These are phyloP conservation scores for Fulvia fulva DNA, from an alignment of 2,329 filamentous ascomycete species.

Conservation along the genomic window DNA sequence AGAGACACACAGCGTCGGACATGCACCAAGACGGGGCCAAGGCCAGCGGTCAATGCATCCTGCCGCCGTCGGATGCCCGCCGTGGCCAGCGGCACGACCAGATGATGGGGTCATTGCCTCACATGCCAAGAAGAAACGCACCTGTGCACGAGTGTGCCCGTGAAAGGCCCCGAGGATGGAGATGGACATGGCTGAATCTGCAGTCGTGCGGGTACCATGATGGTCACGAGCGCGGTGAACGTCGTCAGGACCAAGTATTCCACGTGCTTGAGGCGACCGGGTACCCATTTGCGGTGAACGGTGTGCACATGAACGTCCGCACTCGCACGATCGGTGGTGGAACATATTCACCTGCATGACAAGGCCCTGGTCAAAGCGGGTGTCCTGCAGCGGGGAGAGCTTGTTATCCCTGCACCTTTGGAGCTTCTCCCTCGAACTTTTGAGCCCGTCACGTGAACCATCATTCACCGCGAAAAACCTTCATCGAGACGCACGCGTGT, in stretches of 20 bases:
- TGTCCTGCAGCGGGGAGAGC: background rate
- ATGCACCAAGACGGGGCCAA: background rate
- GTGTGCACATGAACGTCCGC: background rate
- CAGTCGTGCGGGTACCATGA: background rate
- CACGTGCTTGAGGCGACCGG: background rate
- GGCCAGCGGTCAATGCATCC: background rate
- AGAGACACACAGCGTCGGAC: background rate
- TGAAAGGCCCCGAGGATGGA: background rate
- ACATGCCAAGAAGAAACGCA: background rate
- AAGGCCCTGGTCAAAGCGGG: background rate
- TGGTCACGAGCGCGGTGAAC: background rate
- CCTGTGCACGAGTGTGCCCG: background rate
- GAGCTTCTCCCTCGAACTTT: background rate
- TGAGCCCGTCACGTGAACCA: background rate
- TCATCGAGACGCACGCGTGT: background rate
- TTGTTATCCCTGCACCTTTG: background rate
- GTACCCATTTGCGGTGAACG: background rate
- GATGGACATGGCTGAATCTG: background rate
- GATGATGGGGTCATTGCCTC: background rate
- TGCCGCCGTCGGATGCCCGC: background rate
- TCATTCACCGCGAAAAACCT: background rate
- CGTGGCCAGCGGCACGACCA: background rate
- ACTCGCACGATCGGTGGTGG: background rate
- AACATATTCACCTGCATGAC: slow-evolving; percentile 1
- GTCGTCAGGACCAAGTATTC: background rate